Evolutionary conservation across 257 asterid species (phyloP).

Genomic region (Scutellaria galericulata): DNA sequence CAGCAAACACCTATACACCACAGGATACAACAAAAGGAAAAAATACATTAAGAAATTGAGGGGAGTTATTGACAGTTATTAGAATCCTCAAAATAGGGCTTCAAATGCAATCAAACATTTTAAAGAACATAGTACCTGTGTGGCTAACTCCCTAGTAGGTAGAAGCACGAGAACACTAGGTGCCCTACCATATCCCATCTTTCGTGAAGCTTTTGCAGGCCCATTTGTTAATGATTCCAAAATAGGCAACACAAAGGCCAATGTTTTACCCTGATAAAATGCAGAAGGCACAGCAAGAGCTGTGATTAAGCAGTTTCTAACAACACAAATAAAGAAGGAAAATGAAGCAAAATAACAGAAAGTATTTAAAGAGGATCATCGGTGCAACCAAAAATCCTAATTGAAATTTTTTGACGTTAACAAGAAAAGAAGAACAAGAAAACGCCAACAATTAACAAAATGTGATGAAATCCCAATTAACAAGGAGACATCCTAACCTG

Average conservation of each 20-base stretch:
- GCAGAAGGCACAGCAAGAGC: conserved; percentile 1
- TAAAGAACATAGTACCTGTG: conserved; percentile 56
- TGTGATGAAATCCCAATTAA: not conserved
- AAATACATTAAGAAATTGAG: not conserved
- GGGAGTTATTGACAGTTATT: not conserved
- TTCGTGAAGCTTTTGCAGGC: conserved; percentile 56
- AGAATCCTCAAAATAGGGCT: not conserved
- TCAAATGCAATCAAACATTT: not conserved
- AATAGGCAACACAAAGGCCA: conserved; percentile 94
- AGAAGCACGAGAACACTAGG: conserved; percentile 93
- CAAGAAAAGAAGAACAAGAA: not conserved
- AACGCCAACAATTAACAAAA: not conserved
- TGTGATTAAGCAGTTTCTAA: not conserved
- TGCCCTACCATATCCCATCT: conserved; percentile 77
- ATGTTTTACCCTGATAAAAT: conserved; percentile 75
- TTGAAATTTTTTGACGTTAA: not conserved
- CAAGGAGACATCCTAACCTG: conserved; percentile 54
- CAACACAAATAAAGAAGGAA: not conserved
- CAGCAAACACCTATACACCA: conserved; percentile 62
- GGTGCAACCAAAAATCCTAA: conserved; percentile 2
- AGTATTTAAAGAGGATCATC: not conserved
- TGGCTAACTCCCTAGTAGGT: conserved; percentile 96
- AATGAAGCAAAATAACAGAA: not conserved
- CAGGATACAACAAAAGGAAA: conserved; percentile 10
- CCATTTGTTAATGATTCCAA: conserved; percentile 87